A percentile compares a stretch with the other conserved stretches of the same genome.
Evolutionary conservation across 228 moss, liverwort and hornwort genomes (phyloP).

Genomic region (Sphagnum magellanicum): DNA sequence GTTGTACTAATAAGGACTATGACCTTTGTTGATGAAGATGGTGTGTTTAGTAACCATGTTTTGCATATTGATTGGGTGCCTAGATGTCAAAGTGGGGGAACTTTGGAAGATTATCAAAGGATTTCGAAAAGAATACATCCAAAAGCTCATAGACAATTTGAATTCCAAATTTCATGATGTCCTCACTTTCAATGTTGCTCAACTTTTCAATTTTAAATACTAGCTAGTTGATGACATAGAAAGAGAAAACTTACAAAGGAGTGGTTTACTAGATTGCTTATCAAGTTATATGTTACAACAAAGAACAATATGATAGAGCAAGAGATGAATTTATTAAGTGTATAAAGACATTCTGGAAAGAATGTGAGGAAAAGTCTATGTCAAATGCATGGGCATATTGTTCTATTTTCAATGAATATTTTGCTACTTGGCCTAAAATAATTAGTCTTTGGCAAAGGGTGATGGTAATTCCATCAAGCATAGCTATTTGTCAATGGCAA

Average conservation of each 20-base stretch:
- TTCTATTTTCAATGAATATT: too few relatives aligned
- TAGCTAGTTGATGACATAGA: slow-evolving; percentile 1
- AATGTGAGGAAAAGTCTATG: neutral
- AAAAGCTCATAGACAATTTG: neutral
- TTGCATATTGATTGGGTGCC: too few relatives aligned
- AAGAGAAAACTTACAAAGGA: slow-evolving; percentile 1
- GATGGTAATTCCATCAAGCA: neutral
- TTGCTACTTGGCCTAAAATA: neutral
- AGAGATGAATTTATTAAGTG: neutral
- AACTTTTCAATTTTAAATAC: neutral
- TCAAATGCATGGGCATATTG: neutral
- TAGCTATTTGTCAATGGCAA: too few relatives aligned
- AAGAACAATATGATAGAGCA: neutral
- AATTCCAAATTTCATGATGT: neutral
- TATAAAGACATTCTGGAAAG: too few relatives aligned
- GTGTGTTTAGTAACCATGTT: too few relatives aligned
- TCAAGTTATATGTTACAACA: neutral
- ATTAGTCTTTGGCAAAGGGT: slow-evolving; percentile 2
- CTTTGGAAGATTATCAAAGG: too few relatives aligned
- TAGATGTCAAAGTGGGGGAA: too few relatives aligned
- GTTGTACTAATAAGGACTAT: too few relatives aligned
- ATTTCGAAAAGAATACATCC: too few relatives aligned
- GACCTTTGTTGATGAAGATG: too few relatives aligned
- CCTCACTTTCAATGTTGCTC: slow-evolving; percentile 3
- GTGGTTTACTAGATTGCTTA: neutral